A percentile compares a stretch with the other conserved stretches of the same genome.
phyloP scores from a whole-genome alignment of 345 rosid species.

The Eucalyptus regnans region DNA sequence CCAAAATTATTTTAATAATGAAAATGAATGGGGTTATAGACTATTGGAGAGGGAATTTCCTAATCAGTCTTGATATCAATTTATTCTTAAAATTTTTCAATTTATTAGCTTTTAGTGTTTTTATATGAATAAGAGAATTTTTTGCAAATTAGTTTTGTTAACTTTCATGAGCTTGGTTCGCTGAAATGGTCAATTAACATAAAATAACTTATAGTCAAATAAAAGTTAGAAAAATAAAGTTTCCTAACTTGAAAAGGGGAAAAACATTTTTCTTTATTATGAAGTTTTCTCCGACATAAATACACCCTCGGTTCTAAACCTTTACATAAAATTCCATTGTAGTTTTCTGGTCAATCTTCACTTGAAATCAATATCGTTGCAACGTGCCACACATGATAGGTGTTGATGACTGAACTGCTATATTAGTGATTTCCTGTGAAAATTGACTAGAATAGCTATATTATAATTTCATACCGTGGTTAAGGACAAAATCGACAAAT shows the following conservation, averaged over 20 bases:
- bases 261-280: not conserved
- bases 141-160: not conserved
- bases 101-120: not conserved
- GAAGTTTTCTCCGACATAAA: not conserved
- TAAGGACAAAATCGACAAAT: not conserved
- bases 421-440: fast-evolving
- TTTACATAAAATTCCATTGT: fast-evolving
- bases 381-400: not conserved
- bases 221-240: not conserved
- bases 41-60: not conserved
- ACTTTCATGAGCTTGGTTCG: not conserved
- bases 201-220: too few relatives aligned
- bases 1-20: not conserved
- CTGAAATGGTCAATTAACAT: not conserved
- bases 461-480: not conserved
- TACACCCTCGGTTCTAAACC: not conserved
- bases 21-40: not conserved
- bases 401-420: fast-evolving
- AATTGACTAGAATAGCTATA: not conserved
- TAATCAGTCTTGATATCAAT: not conserved
- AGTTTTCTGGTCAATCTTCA: fast-evolving
- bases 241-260: not conserved
- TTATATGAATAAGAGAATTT: not conserved
- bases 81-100: fast-evolving
- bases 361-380: fast-evolving